Evolutionary conservation across 306 rosid species (phyloP).

Genomic region (Sophora flavescens): DNA sequence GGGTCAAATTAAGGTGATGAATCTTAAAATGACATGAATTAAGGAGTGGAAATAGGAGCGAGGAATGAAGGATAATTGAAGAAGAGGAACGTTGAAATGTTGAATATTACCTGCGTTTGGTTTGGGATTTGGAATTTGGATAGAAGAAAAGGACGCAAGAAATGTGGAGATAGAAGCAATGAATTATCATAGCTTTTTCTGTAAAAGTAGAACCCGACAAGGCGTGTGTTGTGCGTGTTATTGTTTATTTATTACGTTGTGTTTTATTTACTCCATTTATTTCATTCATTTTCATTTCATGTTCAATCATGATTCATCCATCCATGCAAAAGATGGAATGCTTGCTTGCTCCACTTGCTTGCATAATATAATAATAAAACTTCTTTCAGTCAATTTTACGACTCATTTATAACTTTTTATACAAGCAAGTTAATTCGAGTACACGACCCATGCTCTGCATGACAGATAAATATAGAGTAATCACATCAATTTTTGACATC

Average conservation of each 20-base stretch:
- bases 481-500: too few relatives aligned
- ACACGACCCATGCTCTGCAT: too few relatives aligned
- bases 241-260: slow-evolving; percentile 3
- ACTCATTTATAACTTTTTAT: too few relatives aligned
- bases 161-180: slow-evolving; percentile 66
- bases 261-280: neutral
- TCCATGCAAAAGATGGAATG: too few relatives aligned
- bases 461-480: too few relatives aligned
- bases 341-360: too few relatives aligned
- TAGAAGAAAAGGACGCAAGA: slow-evolving; percentile 47
- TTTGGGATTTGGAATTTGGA: neutral
- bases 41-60: neutral
- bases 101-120: slow-evolving; percentile 59
- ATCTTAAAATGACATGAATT: slow-evolving; percentile 30
- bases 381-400: too few relatives aligned
- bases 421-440: too few relatives aligned
- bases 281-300: neutral
- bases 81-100: slow-evolving; percentile 31
- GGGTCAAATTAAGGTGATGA: slow-evolving; percentile 45
- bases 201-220: slow-evolving; percentile 57
- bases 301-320: too few relatives aligned
- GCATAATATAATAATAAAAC: too few relatives aligned
- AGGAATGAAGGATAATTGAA: neutral
- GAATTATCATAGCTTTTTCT: slow-evolving; percentile 45
- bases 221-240: slow-evolving; percentile 46